These are phyloP conservation scores for Spinacia oleracea DNA, from an alignment of 179 eudicot genomes.

Conservation along the genomic window DNA sequence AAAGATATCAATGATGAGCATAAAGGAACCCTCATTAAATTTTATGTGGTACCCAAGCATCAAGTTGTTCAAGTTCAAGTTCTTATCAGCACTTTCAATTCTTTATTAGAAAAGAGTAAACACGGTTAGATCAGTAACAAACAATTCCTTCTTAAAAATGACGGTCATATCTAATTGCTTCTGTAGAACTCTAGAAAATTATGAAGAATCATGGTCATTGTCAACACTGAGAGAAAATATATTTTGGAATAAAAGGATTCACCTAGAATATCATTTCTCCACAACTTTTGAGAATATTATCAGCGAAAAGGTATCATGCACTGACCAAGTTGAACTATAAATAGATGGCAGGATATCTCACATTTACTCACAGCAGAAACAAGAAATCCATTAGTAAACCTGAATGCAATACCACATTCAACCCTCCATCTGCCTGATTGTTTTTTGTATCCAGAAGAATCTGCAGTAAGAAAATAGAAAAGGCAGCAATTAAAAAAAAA, in stretches of 20 bases:
- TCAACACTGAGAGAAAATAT: not conserved
- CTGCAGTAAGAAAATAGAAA: not conserved
- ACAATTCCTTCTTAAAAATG: not conserved
- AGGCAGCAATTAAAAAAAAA: not conserved
- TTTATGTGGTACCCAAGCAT: not conserved
- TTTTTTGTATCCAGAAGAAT: not conserved
- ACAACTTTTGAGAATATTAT: not conserved
- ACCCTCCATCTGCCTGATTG: not conserved
- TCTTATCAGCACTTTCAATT: not conserved
- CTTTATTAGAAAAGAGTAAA: not conserved
- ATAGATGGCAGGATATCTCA: slow-evolving; percentile 24
- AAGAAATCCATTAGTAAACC: not conserved
- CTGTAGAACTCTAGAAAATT: not conserved
- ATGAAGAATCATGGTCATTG: not conserved
- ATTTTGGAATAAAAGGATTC: not conserved
- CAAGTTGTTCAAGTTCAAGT: too few relatives aligned
- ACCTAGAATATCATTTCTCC: not conserved
- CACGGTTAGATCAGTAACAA: not conserved
- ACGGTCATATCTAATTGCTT: not conserved
- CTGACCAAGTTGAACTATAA: slow-evolving; percentile 11
- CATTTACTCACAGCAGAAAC: slow-evolving; percentile 11
- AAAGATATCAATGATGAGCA: not conserved
- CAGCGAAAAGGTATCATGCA: not conserved
- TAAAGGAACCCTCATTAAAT: not conserved
- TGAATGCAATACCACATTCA: not conserved